Evolutionary conservation across 2,329 filamentous ascomycete species (phyloP).

Genomic region (Paecilomyces sp.): DNA sequence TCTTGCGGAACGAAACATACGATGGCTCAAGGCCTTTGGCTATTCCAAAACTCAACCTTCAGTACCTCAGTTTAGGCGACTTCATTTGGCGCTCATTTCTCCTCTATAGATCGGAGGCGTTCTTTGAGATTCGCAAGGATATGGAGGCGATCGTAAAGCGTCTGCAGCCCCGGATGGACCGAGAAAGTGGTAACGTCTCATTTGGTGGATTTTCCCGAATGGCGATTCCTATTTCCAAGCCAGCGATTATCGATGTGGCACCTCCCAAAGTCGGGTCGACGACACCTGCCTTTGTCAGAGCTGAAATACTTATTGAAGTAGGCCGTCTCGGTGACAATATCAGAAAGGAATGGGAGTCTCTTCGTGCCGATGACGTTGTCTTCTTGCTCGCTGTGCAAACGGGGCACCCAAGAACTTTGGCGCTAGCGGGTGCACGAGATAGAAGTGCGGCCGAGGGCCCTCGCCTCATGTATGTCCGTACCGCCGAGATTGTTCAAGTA

Average conservation of each 20-base stretch:
- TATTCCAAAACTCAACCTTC: slow-evolving; percentile 88
- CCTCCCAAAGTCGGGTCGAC: slow-evolving; percentile 77
- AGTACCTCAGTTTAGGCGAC: slow-evolving; percentile 90
- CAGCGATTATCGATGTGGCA: slow-evolving; percentile 77
- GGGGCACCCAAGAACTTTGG: slow-evolving; percentile 24
- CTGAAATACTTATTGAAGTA: slow-evolving; percentile 79
- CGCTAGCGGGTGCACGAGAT: slow-evolving; percentile 7
- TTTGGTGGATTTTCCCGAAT: slow-evolving; percentile 88
- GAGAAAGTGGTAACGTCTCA: slow-evolving; percentile 55
- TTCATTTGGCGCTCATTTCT: slow-evolving; percentile 95
- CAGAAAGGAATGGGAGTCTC: slow-evolving; percentile 79
- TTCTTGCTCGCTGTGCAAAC: slow-evolving; percentile 75
- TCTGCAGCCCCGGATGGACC: slow-evolving; percentile 61
- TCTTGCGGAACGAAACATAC: slow-evolving; percentile 77
- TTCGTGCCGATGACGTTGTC: slow-evolving; percentile 80
- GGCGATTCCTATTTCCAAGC: slow-evolving; percentile 79
- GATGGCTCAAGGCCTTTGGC: slow-evolving; percentile 81
- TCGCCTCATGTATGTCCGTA: slow-evolving; percentile 64
- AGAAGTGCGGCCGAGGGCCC: slow-evolving; percentile 46
- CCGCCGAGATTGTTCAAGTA: slow-evolving; percentile 79
- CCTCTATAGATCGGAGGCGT: slow-evolving; percentile 81
- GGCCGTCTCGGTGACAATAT: slow-evolving; percentile 68
- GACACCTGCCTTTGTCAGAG: slow-evolving; percentile 74
- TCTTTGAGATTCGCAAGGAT: slow-evolving; percentile 89
- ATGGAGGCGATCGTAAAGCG: slow-evolving; percentile 76